Evolutionary conservation across 768 basidiomycete species (phyloP), one percentile per base, ranked within the genome.

Genomic region (Macrocybe gigantea): DNA sequence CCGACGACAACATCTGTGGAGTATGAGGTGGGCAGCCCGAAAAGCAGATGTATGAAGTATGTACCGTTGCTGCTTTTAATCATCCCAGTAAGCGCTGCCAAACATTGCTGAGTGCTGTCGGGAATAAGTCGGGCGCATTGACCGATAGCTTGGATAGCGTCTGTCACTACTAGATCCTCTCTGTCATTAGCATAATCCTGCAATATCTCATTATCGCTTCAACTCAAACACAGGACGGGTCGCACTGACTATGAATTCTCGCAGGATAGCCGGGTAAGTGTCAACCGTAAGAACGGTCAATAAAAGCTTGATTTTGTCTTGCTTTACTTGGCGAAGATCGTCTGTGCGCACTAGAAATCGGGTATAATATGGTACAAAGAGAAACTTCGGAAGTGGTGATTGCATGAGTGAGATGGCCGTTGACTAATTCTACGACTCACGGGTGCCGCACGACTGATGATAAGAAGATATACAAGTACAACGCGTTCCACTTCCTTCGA

Each of bases 141-240:
- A 8, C 94, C 95, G 45, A 97, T 77, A 1, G 85, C 93, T 12
- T 73, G 71, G 39, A 96, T 82, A 0, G 93, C 78, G 31, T 81
- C 83, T 10, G 77, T 72, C 0, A 90, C 85, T 0, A 93, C 77
- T 2, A 57, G 53, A 56, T 91, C 86, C 46, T 93, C 79, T 0
- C 76, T 66, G 58, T 90, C 88, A n/a, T 88, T 83, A 1, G 84
- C 77, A 57, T 86, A 94, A 51, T 88, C 83, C 93, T 96, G 52
- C 35, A 6, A 47, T 35, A 10, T 34, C 34, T 35, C 11, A 44
- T 32, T 33, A 34, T 45, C 44, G 41, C 30, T 37, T 34, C 34
- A 45, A 44, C 5, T 1, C 11, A 36, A 35, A 41, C 44, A 11
- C 10, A 41, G 38, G 40, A 13, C n/a, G 12, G 14, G 30, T 11